Percentiles rank a stretch among this genome's conserved stretches.
phyloP scores from a whole-genome alignment of 768 basidiomycete genomes.

The Russula sp. region DNA sequence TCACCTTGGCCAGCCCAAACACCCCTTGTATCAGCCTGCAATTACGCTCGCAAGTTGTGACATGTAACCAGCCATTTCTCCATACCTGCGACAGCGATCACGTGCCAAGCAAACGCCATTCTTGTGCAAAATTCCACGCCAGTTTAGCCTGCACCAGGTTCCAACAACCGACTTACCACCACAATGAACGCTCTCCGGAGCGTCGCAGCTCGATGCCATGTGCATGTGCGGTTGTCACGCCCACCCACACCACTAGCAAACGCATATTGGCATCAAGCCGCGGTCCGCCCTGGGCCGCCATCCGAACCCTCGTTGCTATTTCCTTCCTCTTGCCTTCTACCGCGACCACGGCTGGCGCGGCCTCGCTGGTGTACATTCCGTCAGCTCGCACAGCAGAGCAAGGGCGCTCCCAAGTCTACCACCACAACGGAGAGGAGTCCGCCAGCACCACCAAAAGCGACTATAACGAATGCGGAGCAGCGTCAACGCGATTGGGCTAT shows the following conservation, averaged over 20 bases:
- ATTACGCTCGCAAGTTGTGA: too few species aligned
- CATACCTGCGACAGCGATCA: too few species aligned
- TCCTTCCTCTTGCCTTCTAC: not conserved
- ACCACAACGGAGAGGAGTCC: not conserved
- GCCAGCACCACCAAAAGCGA: not conserved
- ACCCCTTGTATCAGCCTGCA: too few species aligned
- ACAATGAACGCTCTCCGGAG: slow-evolving; percentile 10
- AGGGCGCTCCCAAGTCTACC: not conserved
- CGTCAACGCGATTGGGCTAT: slow-evolving; percentile 81
- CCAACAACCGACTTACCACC: not conserved
- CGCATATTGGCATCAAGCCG: not conserved
- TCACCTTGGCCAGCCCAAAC: too few species aligned
- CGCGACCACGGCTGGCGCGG: not conserved
- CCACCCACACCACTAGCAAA: not conserved
- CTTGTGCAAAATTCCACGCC: not conserved
- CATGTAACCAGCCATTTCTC: too few species aligned
- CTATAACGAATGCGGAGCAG: slow-evolving; percentile 36
- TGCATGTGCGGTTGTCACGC: not conserved
- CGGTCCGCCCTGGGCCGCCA: slow-evolving; percentile 6
- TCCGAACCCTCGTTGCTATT: too few species aligned
- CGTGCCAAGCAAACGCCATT: not conserved
- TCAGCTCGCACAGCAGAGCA: slow-evolving; percentile 7
- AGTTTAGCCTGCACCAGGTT: not conserved
- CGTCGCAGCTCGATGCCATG: not conserved
- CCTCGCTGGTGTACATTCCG: not conserved